Conservation (phyloP, 116 monocot genomes). For the Phalaenopsis hybrid region DNA sequence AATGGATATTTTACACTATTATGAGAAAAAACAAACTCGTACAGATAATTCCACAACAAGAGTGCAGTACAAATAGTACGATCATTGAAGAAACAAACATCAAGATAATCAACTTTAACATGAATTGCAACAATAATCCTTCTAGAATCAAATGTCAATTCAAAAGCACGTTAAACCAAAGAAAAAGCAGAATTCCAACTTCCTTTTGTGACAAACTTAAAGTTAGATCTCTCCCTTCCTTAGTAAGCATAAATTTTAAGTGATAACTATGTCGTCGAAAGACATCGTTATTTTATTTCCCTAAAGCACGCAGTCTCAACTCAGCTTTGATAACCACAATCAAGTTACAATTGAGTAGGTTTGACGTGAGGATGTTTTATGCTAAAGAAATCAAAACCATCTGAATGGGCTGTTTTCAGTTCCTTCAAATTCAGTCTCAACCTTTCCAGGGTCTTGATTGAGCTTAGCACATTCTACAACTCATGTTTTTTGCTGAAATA, state of each 20-base stretch:
- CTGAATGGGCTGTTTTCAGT: too few relatives aligned
- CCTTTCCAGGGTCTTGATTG: too few relatives aligned
- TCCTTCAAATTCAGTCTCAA: too few relatives aligned
- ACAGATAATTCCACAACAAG: background rate
- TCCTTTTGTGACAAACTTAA: background rate
- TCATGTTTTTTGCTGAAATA: too few relatives aligned
- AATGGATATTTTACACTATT: background rate
- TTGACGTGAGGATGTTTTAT: too few relatives aligned
- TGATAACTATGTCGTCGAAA: background rate
- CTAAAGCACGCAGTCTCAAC: background rate
- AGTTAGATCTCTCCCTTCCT: background rate
- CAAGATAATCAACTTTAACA: background rate
- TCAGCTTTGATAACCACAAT: background rate
- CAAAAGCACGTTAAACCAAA: background rate
- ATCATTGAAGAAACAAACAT: background rate
- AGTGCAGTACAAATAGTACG: background rate
- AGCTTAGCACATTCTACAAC: too few relatives aligned
- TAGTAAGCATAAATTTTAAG: background rate
- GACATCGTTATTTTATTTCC: background rate
- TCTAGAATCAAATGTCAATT: background rate
- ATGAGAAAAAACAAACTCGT: background rate
- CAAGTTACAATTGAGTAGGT: too few relatives aligned
- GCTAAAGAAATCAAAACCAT: background rate
- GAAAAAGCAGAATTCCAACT: background rate
- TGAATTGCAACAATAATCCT: background rate